Conservation (phyloP, 768 basidiomycete species). For the Fomitopsis pulvina region DNA sequence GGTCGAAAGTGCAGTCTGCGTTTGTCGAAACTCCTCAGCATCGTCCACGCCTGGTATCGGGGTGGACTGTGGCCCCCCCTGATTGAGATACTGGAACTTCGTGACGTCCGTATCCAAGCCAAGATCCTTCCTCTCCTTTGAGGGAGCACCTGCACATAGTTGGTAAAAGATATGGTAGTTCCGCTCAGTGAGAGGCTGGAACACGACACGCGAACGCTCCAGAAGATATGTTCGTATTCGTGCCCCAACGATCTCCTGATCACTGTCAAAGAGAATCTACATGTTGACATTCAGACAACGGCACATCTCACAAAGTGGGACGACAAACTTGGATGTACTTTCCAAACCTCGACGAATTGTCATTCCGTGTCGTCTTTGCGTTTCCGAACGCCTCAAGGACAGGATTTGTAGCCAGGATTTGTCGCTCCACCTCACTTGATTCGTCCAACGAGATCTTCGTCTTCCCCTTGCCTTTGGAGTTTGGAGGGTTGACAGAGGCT, state of each 20-base stretch:
- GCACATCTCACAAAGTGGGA: not conserved
- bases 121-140: conserved; percentile 92
- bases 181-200: conserved; percentile 93
- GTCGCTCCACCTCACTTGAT: conserved; percentile 91
- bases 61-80: conserved; percentile 84
- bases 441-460: conserved; percentile 75
- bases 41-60: conserved; percentile 94
- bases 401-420: conserved; percentile 98
- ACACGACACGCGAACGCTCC: conserved; percentile 95
- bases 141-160: conserved; percentile 91
- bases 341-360: conserved; percentile 98
- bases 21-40: conserved; percentile 88
- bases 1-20: conserved; percentile 91
- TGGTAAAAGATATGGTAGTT: conserved; percentile 99
- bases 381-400: conserved; percentile 99
- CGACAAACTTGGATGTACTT: conserved; percentile 93
- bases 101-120: conserved; percentile 81
- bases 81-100: conserved; percentile 88
- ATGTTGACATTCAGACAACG: conserved; percentile 3
- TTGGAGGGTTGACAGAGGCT: conserved; percentile 89
- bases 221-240: conserved; percentile 98
- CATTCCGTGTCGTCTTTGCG: conserved; percentile 98
- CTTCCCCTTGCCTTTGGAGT: conserved; percentile 51
- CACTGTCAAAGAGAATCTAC: conserved; percentile 93
- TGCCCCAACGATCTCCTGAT: conserved; percentile 96